These are phyloP conservation scores for Penicillium nucicola DNA, from an alignment of 495 filamentous ascomycete species.

Conservation along the genomic window DNA sequence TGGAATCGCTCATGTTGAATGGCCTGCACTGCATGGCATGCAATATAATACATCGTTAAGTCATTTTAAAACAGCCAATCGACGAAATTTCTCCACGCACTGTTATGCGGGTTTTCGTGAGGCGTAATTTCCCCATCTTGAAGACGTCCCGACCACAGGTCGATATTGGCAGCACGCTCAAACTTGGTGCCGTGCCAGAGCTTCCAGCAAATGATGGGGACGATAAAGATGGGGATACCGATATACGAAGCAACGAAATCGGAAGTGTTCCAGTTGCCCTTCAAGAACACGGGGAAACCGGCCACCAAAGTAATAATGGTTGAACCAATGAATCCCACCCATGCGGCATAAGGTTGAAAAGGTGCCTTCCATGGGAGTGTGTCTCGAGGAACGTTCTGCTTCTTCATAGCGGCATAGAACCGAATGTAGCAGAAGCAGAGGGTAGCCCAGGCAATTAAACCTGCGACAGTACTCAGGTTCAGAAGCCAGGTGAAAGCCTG, in stretches of 20 bases:
- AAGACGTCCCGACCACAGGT: constrained; percentile 36
- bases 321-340: constrained; percentile 56
- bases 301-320: constrained; percentile 40
- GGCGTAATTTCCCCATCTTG: constrained; percentile 32
- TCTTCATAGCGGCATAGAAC: constrained; percentile 57
- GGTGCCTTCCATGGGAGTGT: constrained; percentile 57
- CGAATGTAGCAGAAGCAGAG: constrained; percentile 60
- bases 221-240: constrained; percentile 53
- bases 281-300: constrained; percentile 39
- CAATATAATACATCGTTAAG: constrained; percentile 16
- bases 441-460: constrained; percentile 60
- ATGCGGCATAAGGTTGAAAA: constrained; percentile 61
- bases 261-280: constrained; percentile 35
- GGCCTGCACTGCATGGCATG: constrained; percentile 3
- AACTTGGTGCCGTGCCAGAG: constrained; percentile 49
- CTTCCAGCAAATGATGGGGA: constrained; percentile 61
- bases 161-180: constrained; percentile 27
- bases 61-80: constrained; percentile 29
- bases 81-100: constrained; percentile 21
- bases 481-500: constrained; percentile 59
- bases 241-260: constrained; percentile 58
- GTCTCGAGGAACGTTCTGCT: constrained; percentile 54
- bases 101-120: constrained; percentile 15
- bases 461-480: constrained; percentile 55
- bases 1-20: constrained; percentile 12